Evolutionary conservation across 805 yeast species (phyloP), one percentile per base, ranked within the genome.

Genomic region (Saturnispora dispora): DNA sequence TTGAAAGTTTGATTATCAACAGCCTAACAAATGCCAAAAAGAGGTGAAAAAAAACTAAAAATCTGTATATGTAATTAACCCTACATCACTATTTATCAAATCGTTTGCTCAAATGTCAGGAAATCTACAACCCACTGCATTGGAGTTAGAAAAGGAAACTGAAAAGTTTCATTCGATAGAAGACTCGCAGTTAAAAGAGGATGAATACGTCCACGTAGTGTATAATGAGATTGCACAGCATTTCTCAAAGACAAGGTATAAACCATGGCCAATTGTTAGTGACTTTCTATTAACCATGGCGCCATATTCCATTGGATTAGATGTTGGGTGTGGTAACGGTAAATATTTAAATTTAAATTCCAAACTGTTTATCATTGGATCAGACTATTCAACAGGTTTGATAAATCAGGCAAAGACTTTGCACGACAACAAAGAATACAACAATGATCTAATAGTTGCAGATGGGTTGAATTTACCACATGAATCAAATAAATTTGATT

Each of bases 241-340:
- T 65, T 93, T 93, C 65, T 90, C 98, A 2, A 84, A 84, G 58
- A 93, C 99, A 0, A 68, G 99, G 46, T 93, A 90, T 69, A 91
- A 86, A 71, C 97, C 98, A 27, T 93, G 99, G 99, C 98, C 98
- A 7, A 81, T 89, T 20, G 99, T 93, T 25, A 87, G 86, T 48
- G 66, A 74, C 53, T 93, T 85, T 62, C 67, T 93, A 44, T 62
- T 58, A 10, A 58, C 66, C 1, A 77, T 78, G 58, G 53, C 63
- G 0, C 68, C 69, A 5, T 84, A 88, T 42, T 69, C 83, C 1
- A 55, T 91, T 0, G 99, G 99, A 1, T 73, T 89, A 28, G 99
- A 93, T 68, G 88, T 91, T 20, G 99, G 99, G 0, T 91, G 98
- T 66, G 99, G 99, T 3, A 93, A 93, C 64, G 99, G 99, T 2